phyloP scores from a whole-genome alignment of 2,329 filamentous ascomycete species.

The Pyricularia grisea region DNA sequence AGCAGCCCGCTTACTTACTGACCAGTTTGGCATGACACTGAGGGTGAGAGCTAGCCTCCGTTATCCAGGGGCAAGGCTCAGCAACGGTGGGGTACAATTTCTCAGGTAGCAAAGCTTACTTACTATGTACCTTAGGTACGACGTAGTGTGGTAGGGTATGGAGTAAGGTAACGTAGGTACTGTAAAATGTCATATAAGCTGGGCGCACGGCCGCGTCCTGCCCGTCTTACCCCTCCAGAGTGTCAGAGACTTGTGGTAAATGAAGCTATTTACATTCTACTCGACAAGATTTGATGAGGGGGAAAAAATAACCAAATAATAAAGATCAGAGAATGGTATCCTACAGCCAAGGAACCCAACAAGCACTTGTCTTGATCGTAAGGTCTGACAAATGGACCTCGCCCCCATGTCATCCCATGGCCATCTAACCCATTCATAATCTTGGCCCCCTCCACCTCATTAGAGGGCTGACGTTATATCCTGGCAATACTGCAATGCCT shows the following conservation, averaged over 20 bases:
- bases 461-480: neutral
- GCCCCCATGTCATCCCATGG: neutral
- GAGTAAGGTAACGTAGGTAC: neutral
- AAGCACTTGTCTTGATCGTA: neutral
- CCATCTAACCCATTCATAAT: neutral
- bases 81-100: neutral
- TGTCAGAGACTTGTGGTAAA: neutral
- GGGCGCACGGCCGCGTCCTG: neutral
- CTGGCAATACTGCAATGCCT: neutral
- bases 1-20: neutral
- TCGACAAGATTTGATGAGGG: neutral
- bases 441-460: neutral
- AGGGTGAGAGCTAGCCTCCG: neutral
- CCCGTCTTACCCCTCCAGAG: neutral
- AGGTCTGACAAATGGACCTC: neutral
- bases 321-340: neutral
- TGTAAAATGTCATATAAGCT: neutral
- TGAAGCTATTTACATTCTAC: neutral
- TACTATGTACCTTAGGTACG: neutral
- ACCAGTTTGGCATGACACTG: neutral
- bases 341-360: neutral
- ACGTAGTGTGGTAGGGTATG: neutral
- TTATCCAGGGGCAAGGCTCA: neutral
- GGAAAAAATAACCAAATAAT: neutral
- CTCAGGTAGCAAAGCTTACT: neutral